Base-by-base conservation (phyloP, 2,329 filamentous ascomycete species). In the Raffaelea albimanens region DNA sequence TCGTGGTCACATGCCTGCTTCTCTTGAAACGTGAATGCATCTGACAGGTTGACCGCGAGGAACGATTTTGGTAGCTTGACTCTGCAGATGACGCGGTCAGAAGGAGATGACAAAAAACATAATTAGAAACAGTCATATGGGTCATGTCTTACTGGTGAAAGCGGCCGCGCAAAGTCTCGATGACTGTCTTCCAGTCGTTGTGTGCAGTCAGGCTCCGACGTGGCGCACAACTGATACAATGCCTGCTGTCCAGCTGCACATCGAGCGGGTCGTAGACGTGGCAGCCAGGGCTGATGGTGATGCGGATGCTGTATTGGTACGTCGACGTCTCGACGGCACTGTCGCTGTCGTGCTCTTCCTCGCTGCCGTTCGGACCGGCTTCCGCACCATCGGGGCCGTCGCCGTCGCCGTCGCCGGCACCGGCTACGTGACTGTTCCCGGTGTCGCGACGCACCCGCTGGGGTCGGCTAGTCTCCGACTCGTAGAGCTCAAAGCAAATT, bases 401-500 rank as follows among this genome's bases (percentile, higher is more conserved):
- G 10, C 19, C 19, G 14, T 44, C 46, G 16, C 29, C 20, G 13
- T 16, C 44, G 13, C 25, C 25, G 13, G 25, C 25, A 29, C 25
- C 25, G 13, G 25, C 25, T 7, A 7, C 25, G n/a, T n/a, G n/a
- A 29, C 13, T 29, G 25, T 13, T 13, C 25, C 7, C 13, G 13
- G 25, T 13, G 13, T 13, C 25, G 7, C 25, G 7, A 13, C 25
- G 7, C 7, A 29, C 25, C 13, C 25, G 25, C 25, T 13, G 25
- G 7, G 25, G 13, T 8, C 18, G 14, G 34, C 19, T 19, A 54
- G 89, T 91, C 64, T 93, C 87, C 16, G 88, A 91, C 64, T 98
- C 93, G 67, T 98, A 98, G 23, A 98, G 75, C 69, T 98, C 93
- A 57, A 98, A 98, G 64, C 88, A 95, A 61, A 98, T 97, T 62